These are phyloP conservation scores for Phytopythium litorale DNA, from an alignment of 352 stramenopile species.

Conservation along the genomic window DNA sequence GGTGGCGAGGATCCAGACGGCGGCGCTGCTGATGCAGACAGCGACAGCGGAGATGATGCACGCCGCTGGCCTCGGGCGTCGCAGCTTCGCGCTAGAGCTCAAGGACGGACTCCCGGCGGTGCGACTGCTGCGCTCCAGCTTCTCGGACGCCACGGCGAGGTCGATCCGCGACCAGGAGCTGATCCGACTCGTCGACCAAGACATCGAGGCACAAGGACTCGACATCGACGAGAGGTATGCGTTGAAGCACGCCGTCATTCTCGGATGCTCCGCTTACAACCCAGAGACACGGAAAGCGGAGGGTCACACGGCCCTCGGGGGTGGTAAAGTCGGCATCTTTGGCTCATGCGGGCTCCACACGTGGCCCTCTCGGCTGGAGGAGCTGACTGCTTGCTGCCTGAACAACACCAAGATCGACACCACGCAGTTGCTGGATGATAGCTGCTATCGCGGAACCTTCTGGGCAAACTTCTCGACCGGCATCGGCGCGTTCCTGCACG, in stretches of 20 bases:
- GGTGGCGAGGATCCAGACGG: constrained; percentile 47
- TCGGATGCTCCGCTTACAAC: constrained; percentile 67
- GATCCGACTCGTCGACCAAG: constrained; percentile 41
- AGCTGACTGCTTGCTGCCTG: constrained; percentile 47
- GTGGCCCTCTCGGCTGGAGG: constrained; percentile 45
- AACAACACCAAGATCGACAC: constrained; percentile 57
- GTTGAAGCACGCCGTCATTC: constrained; percentile 70
- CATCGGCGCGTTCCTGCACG: constrained; percentile 61
- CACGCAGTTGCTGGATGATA: constrained; percentile 50
- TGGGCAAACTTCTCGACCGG: constrained; percentile 67
- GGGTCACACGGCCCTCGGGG: constrained; percentile 56
- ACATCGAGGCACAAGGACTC: constrained; percentile 37
- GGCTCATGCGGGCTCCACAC: constrained; percentile 63
- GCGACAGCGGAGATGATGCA: constrained; percentile 50
- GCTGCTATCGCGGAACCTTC: constrained; percentile 46
- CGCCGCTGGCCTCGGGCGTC: constrained; percentile 28
- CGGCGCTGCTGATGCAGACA: constrained; percentile 55
- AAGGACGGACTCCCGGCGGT: constrained; percentile 50
- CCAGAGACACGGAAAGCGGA: constrained; percentile 37
- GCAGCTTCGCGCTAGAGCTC: constrained; percentile 56
- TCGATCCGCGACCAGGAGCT: constrained; percentile 57
- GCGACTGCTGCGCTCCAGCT: constrained; percentile 45
- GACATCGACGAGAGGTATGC: constrained; percentile 24
- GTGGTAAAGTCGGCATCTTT: constrained; percentile 56
- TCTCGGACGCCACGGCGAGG: constrained; percentile 43